phyloP scores from a whole-genome alignment of 192 early-diverging fungal genomes.

The Dispira simplex region DNA sequence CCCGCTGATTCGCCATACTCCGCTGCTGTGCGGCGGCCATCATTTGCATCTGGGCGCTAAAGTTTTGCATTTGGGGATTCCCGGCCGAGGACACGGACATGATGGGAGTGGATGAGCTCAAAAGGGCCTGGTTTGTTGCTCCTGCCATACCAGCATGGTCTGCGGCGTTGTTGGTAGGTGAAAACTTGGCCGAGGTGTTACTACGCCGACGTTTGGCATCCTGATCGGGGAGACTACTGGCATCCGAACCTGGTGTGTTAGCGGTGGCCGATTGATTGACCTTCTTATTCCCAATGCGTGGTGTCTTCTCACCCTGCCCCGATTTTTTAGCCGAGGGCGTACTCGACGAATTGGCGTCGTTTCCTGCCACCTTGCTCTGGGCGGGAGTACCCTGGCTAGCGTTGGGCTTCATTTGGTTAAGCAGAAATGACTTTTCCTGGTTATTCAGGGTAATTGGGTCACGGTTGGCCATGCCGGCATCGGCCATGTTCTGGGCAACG shows the following conservation, averaged over 20 bases:
- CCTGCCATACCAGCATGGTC: not conserved
- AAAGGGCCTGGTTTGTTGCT: slow-evolving; percentile 3
- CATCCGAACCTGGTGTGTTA: not conserved
- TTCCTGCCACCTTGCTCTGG: too few species aligned
- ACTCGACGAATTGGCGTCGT: not conserved
- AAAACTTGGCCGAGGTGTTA: slow-evolving; percentile 8
- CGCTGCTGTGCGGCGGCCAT: not conserved
- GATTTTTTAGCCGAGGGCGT: not conserved
- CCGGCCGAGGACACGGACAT: slow-evolving; percentile 5
- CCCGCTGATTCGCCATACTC: not conserved
- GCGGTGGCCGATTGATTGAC: not conserved
- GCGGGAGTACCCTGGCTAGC: not conserved
- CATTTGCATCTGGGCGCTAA: not conserved
- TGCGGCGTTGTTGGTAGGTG: not conserved
- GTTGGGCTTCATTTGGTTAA: not conserved
- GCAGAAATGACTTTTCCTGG: slow-evolving; percentile 1
- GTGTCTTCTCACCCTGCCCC: not conserved
- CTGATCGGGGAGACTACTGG: slow-evolving; percentile 1
- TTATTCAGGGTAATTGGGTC: slow-evolving; percentile 9
- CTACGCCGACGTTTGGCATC: slow-evolving; percentile 11
- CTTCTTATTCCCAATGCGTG: not conserved
- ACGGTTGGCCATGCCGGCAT: slow-evolving; percentile 9
- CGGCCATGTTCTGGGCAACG: slow-evolving; percentile 10
- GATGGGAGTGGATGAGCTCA: slow-evolving; percentile 10
- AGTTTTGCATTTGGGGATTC: not conserved